phyloP scores from a whole-genome alignment of 805 yeast genomes.

The Candida ascalaphidarum region DNA sequence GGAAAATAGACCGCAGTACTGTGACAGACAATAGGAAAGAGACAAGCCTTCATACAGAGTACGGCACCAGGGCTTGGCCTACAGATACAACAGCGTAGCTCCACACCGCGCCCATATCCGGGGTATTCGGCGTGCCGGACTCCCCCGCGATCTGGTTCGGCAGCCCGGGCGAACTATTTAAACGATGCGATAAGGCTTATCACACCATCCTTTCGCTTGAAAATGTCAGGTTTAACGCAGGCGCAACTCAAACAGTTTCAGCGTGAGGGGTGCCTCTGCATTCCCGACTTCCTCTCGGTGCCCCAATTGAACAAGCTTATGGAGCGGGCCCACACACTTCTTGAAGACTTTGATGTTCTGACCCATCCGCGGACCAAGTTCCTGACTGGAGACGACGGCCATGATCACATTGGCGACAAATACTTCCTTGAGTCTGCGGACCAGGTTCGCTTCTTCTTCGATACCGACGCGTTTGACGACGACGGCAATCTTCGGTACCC shows the following conservation, averaged over 20 bases:
- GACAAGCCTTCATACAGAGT: not conserved
- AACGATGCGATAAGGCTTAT: too few species aligned
- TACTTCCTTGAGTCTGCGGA: constrained; percentile 66
- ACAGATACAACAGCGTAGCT: too few species aligned
- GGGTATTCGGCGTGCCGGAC: too few species aligned
- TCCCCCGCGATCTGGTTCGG: too few species aligned
- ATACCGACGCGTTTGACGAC: constrained; percentile 55
- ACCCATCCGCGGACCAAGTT: constrained; percentile 65
- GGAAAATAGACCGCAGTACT: constrained; percentile 8
- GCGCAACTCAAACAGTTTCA: constrained; percentile 45
- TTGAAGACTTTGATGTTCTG: constrained; percentile 40
- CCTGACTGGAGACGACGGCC: constrained; percentile 47
- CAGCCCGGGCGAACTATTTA: too few species aligned
- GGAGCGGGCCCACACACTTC: constrained; percentile 33
- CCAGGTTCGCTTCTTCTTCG: constrained; percentile 62
- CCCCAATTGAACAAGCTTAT: constrained; percentile 34
- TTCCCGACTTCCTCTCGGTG: constrained; percentile 43
- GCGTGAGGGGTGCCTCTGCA: constrained; percentile 52
- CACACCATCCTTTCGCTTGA: too few species aligned
- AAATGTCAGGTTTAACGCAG: constrained; percentile 23
- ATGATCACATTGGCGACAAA: constrained; percentile 65
- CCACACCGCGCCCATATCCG: too few species aligned
- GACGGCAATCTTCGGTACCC: constrained; percentile 45
- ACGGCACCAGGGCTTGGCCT: too few species aligned
- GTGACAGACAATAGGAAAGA: not conserved